Conservation (phyloP, 2,329 filamentous ascomycete genomes). For the Neonectria magnoliae region DNA sequence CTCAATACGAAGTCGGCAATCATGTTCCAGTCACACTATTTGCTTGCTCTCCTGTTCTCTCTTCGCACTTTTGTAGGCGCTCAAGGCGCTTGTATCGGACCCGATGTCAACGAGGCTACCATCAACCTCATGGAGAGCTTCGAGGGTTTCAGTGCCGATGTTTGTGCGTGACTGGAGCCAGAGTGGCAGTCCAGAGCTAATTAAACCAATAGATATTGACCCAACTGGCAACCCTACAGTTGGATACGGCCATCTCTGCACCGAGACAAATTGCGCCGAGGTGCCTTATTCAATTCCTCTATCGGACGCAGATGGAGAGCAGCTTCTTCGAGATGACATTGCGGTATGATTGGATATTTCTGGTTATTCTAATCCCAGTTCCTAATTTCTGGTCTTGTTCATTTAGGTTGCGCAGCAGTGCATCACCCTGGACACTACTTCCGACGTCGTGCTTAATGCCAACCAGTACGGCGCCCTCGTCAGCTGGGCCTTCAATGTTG, state of each 20-base stretch:
- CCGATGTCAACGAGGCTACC: slow-evolving; percentile 25
- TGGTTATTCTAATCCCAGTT: neutral
- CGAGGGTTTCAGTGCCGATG: slow-evolving; percentile 24
- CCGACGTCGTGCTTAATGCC: slow-evolving; percentile 45
- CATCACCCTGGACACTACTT: slow-evolving; percentile 49
- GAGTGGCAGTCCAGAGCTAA: neutral
- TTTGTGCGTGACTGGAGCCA: slow-evolving; percentile 20
- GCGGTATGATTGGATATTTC: neutral
- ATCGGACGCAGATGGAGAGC: slow-evolving; percentile 51
- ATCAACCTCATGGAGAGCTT: slow-evolving; percentile 24
- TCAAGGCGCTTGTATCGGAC: slow-evolving; percentile 29
- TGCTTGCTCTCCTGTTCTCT: slow-evolving; percentile 1
- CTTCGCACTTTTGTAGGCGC: slow-evolving; percentile 14
- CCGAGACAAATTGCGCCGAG: slow-evolving; percentile 53
- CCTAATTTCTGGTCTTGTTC: neutral
- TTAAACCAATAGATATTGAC: slow-evolving; percentile 43
- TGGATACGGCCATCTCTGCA: slow-evolving; percentile 62
- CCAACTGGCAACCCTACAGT: slow-evolving; percentile 59
- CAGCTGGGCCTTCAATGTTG: slow-evolving; percentile 62
- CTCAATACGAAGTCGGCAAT: neutral
- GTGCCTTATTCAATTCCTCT: slow-evolving; percentile 58
- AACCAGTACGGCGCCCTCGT: slow-evolving; percentile 65
- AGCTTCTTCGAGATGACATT: slow-evolving; percentile 46
- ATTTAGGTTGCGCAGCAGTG: slow-evolving; percentile 47
- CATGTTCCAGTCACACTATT: slow-evolving; percentile 18